Conservation (phyloP, 257 asterid genomes). For the Jasminum sambac region DNA sequence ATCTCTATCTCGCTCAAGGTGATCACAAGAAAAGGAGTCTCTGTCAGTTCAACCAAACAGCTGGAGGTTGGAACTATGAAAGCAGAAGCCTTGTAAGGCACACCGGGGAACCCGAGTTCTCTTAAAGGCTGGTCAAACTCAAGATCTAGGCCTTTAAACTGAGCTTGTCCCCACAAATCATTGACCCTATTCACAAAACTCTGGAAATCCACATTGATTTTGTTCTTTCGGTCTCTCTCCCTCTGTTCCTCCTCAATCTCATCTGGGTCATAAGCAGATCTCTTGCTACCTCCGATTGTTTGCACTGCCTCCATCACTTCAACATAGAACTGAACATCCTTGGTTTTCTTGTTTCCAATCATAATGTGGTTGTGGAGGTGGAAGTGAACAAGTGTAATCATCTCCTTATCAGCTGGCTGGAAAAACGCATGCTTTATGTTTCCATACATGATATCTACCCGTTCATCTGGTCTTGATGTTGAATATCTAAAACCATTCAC, state of each 20-base stretch:
- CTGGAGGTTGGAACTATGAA: conserved; percentile 70
- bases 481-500: conserved; percentile 69
- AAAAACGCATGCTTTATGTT: conserved; percentile 71
- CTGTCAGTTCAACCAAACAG: conserved; percentile 73
- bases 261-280: conserved; percentile 76
- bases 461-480: conserved; percentile 61
- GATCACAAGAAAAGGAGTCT: conserved; percentile 67
- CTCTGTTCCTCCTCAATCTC: conserved; percentile 89
- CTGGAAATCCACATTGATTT: conserved; percentile 68
- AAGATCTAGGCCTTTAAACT: conserved; percentile 50
- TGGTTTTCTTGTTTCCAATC: conserved; percentile 77
- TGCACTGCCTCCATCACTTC: conserved; percentile 90
- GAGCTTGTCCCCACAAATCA: conserved; percentile 71
- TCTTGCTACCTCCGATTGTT: conserved; percentile 63
- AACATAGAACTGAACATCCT: conserved; percentile 69
- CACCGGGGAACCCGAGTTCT: conserved; percentile 78
- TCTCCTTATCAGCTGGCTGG: conserved; percentile 85
- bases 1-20: conserved; percentile 66
- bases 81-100: conserved; percentile 65
- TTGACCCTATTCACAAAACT: conserved; percentile 65
- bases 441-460: conserved; percentile 63
- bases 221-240: conserved; percentile 73
- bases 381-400: conserved; percentile 75
- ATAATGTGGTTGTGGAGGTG: conserved; percentile 76
- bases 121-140: conserved; percentile 77